A percentile compares a stretch with the other conserved stretches of the same genome.
Evolutionary conservation across 345 rosid genomes (phyloP).

Genomic region (Garcia nutans): DNA sequence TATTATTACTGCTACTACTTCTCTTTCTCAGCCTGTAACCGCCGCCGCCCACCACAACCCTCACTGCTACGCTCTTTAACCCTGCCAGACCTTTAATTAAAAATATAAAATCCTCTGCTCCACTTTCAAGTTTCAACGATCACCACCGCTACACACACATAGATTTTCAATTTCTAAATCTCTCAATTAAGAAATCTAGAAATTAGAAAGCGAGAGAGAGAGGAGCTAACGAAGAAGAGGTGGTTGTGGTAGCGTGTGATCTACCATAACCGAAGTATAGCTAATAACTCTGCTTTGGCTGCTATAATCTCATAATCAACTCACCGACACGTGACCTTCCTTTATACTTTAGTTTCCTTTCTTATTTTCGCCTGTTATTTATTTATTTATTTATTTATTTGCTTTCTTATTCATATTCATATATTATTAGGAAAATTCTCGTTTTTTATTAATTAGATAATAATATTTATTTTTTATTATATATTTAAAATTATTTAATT

Average conservation of each 20-base stretch:
- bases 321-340: slow-evolving; percentile 21
- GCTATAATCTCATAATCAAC: not conserved
- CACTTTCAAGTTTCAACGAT: no score
- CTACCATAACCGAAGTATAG: not conserved
- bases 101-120: no score
- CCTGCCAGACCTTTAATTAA: slow-evolving; percentile 30
- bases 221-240: not conserved
- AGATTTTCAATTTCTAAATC: no score
- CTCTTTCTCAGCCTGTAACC: not conserved
- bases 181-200: no score
- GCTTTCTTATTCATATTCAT: no score
- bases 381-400: no score
- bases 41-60: slow-evolving; percentile 20
- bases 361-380: not conserved
- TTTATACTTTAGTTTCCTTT: not conserved
- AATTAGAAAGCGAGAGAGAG: not conserved
- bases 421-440: no score
- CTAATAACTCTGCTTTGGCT: not conserved
- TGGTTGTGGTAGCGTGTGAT: not conserved
- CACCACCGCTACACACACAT: no score
- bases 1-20: no score
- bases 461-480: no score
- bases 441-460: no score
- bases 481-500: no score
- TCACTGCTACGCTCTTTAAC: slow-evolving; percentile 32